These are phyloP conservation scores for Alternaria panax DNA, from an alignment of 2,329 filamentous ascomycete species.

Conservation along the genomic window DNA sequence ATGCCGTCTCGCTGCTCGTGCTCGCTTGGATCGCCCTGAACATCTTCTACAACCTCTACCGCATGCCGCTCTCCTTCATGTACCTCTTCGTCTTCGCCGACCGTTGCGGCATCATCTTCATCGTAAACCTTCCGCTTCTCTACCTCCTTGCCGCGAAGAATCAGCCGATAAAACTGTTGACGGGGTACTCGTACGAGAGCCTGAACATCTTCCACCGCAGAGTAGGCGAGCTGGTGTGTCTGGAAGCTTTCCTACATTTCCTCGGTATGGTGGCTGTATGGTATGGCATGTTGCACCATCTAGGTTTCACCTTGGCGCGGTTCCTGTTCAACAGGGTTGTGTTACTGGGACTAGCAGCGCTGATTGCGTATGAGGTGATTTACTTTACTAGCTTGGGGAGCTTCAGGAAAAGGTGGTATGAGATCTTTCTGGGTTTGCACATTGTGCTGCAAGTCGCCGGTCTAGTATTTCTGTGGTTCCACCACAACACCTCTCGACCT, in stretches of 20 bases:
- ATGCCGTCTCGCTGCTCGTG: slow-evolving; percentile 63
- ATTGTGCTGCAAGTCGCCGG: slow-evolving; percentile 64
- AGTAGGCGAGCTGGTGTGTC: slow-evolving; percentile 67
- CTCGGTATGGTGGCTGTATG: slow-evolving; percentile 63
- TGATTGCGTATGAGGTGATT: slow-evolving; percentile 66
- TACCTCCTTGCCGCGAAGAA: slow-evolving; percentile 73
- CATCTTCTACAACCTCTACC: slow-evolving; percentile 65
- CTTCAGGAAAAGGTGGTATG: slow-evolving; percentile 68
- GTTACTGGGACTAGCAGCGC: slow-evolving; percentile 62
- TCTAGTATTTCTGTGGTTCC: slow-evolving; percentile 66
- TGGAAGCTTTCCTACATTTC: slow-evolving; percentile 65
- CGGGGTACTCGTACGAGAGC: slow-evolving; percentile 70
- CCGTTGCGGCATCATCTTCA: slow-evolving; percentile 62
- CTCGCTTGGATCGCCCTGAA: slow-evolving; percentile 62
- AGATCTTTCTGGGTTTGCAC: slow-evolving; percentile 67
- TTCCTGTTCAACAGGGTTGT: slow-evolving; percentile 64
- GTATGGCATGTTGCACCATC: slow-evolving; percentile 60
- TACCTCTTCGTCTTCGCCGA: slow-evolving; percentile 67
- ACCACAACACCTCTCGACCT: slow-evolving; percentile 61
- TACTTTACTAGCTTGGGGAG: slow-evolving; percentile 68
- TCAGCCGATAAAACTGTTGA: slow-evolving; percentile 67
- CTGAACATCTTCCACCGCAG: slow-evolving; percentile 71
- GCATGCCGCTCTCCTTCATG: slow-evolving; percentile 56
- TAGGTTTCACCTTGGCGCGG: slow-evolving; percentile 58
- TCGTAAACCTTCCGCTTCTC: slow-evolving; percentile 61